phyloP scores from a whole-genome alignment of 2,329 filamentous ascomycete species.

The Sporothrix dimorphospora region DNA sequence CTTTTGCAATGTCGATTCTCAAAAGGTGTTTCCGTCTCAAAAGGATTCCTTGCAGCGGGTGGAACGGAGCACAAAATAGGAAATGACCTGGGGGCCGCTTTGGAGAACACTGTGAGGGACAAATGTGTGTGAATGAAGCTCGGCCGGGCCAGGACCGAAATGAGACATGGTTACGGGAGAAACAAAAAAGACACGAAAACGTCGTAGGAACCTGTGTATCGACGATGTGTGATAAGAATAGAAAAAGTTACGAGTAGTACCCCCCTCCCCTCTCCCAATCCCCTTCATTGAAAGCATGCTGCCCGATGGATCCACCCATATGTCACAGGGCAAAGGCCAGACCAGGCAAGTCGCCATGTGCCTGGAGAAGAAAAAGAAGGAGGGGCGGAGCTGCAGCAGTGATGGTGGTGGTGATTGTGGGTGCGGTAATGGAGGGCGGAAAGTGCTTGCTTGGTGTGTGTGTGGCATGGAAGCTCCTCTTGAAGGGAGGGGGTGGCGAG shows the following conservation, averaged over 20 bases:
- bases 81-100: background rate
- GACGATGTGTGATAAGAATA: slow-evolving; percentile 15
- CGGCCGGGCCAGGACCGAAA: background rate
- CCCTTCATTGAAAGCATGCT: background rate
- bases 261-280: background rate
- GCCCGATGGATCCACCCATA: slow-evolving; percentile 1
- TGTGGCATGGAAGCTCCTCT: background rate
- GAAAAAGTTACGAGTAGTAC: background rate
- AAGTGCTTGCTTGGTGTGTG: background rate
- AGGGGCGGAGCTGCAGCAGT: slow-evolving; percentile 3
- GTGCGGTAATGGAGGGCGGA: background rate
- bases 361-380: slow-evolving; percentile 12
- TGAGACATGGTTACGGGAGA: background rate
- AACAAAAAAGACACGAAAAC: background rate
- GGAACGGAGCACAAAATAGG: slow-evolving; percentile 11
- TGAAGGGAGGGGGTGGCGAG: slow-evolving; percentile 13
- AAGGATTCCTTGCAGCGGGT: background rate
- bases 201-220: background rate
- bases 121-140: background rate
- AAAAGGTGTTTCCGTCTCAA: background rate
- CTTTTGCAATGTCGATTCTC: background rate
- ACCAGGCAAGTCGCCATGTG: slow-evolving; percentile 30
- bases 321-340: slow-evolving; percentile 22
- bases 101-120: background rate
- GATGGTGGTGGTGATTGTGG: background rate